Base-by-base conservation (phyloP, 768 basidiomycete species). In the Lyophyllum shimeji region DNA sequence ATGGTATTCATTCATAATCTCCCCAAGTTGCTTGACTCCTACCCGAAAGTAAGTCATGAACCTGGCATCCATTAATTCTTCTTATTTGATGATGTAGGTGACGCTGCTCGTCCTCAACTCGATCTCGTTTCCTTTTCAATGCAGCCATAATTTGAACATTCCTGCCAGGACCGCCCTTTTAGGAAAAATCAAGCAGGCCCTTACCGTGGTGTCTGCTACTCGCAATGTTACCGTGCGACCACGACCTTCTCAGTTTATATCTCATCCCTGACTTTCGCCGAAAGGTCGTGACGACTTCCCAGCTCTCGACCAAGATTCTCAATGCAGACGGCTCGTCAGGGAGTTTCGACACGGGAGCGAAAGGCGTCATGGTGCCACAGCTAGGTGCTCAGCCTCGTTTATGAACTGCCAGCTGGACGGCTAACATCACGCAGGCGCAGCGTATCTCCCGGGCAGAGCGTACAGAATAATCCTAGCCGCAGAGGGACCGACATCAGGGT, bases 231-330 rank as follows among this genome's bases (percentile, higher is more conserved):
- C 84, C 20, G 87, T 86, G 23, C 17, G 62, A 53, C 70, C 56
- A 23, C 33, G 24, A 20, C 20, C 20, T 46, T 23, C 46, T 45
- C 34, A 39, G 45, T 17, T 48, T 33, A 40, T 11, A 13, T 15
- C 24, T 18, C 3, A 39, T 15, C 12, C 9, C 17, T 49, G 33
- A 45, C 33, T 45, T 15, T 48, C 3, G 24, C 27, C 13, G 33
- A 12, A 50, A 73, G 73, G 63, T 75, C 43, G 75, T 89, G 45
- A 73, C 79, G 31, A 89, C 87, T 2, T 84, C 84, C 21, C 88
- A 91, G 65, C 73, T 91, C 60, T 78, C 85, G 13, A 90, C 85
- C 0, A 90, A 86, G 64, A 71, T 89, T 60, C 67, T 89, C 31
- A 80, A 82, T 55, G 71, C 77, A 1, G 85, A 90, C 60, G 89